Base-by-base conservation (phyloP, 2,329 filamentous ascomycete genomes). In the Sporothrix curviconia region DNA sequence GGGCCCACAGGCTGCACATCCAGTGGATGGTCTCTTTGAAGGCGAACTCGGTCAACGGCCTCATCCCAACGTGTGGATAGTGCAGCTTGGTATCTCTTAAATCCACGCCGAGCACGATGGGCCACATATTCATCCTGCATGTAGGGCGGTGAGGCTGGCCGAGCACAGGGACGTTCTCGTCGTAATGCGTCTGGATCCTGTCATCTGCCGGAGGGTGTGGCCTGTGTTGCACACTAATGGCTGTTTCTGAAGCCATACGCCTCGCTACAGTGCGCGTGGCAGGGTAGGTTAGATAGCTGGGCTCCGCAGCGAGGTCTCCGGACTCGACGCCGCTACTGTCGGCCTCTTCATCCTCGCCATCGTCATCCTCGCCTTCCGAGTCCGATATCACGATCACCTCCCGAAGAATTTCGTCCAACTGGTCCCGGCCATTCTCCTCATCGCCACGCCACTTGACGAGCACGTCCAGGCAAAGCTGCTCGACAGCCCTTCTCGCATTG, bases 381-480 rank as follows among this genome's bases (percentile, higher is more conserved):
- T 83, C 81, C n/a, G 81, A 83, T 44, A 87, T 84, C 64, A 86
- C 79, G 55, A 86, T 81, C 11, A 86, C 81, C 68, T 87, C 84
- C 52, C 81, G 77, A 34, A 86, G 72, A 58, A 86, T 85, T 66
- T 86, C 83, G 59, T 86, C 83, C 15, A 86, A 75, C 67, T 86
- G 81, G 64, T 87, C 83, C 50, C 83, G 80, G 25, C 84, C 84
- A 17, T 79, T 86, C 67, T 87, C 84, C 68, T 87, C 84, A 64
- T 87, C 84, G 56, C 84, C 84, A 72, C 84, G 83, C 84, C 84
- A 87, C 79, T 86, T 86, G 74, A 86, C 79, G 68, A 87, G 79
- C 55, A 83, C 74, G 63, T 86, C 83, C 46, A 86, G 72, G 61
- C 84, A 86, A 14, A 83, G 71, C 32, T 76, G 70, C 64, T 86